phyloP scores from a whole-genome alignment of 2,329 filamentous ascomycete species.

The Rasamsonia emersonii region DNA sequence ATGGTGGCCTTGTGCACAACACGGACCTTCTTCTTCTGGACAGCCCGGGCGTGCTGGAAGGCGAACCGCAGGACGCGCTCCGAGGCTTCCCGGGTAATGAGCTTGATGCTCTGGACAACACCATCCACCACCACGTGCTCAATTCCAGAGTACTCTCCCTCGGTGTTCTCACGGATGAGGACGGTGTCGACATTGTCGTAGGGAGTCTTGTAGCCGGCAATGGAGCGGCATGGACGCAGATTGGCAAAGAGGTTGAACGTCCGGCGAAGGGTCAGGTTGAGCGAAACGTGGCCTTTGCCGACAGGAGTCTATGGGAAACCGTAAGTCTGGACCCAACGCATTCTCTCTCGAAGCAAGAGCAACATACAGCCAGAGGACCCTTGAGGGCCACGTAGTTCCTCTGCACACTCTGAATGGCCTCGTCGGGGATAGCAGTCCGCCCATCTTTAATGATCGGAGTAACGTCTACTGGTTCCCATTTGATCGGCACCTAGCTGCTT shows the following conservation, averaged over 20 bases:
- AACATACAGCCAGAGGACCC: slow-evolving; percentile 83
- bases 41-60: slow-evolving; percentile 92
- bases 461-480: slow-evolving; percentile 96
- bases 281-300: slow-evolving; percentile 97
- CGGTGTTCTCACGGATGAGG: slow-evolving; percentile 98
- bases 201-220: slow-evolving; percentile 95
- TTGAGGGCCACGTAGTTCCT: slow-evolving; percentile 97
- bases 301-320: slow-evolving; percentile 62
- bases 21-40: slow-evolving; percentile 93
- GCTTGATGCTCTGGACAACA: slow-evolving; percentile 98
- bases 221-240: slow-evolving; percentile 92
- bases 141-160: slow-evolving; percentile 98
- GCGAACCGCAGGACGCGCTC: slow-evolving; percentile 95
- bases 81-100: slow-evolving; percentile 89
- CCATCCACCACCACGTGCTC: slow-evolving; percentile 97
- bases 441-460: slow-evolving; percentile 89
- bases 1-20: slow-evolving; percentile 99
- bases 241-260: slow-evolving; percentile 99
- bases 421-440: slow-evolving; percentile 88
- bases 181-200: slow-evolving; percentile 97
- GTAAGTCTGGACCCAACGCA: slow-evolving; percentile 16
- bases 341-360: slow-evolving; percentile 3
- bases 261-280: slow-evolving; percentile 95
- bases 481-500: slow-evolving; percentile 64
- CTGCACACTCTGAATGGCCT: slow-evolving; percentile 85